phyloP scores from a whole-genome alignment of 768 basidiomycete genomes.

The Lactarius indigo region DNA sequence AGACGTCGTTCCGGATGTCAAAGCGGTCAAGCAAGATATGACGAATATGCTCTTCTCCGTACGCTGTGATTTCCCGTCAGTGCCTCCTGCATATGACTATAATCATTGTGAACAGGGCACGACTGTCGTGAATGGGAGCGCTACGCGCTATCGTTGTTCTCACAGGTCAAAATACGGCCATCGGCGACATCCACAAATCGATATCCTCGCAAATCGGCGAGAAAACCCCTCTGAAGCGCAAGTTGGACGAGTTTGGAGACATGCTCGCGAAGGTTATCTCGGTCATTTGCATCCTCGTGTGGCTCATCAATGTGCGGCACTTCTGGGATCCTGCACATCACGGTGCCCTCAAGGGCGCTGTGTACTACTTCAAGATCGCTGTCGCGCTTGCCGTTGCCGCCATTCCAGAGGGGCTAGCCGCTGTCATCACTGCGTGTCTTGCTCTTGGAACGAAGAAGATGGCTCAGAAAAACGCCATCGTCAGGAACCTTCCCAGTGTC shows the following conservation, averaged over 20 bases:
- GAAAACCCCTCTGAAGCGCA: slow-evolving; percentile 95
- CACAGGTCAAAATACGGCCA: slow-evolving; percentile 85
- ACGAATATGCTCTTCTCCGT: slow-evolving; percentile 94
- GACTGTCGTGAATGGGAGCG: slow-evolving; percentile 91
- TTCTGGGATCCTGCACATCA: slow-evolving; percentile 95
- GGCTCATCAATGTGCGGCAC: slow-evolving; percentile 95
- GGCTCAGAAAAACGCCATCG: slow-evolving; percentile 98
- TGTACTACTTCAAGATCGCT: slow-evolving; percentile 99
- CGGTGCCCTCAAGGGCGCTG: slow-evolving; percentile 85
- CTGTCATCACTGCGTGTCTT: slow-evolving; percentile 95
- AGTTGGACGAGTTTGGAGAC: slow-evolving; percentile 98
- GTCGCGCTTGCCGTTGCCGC: slow-evolving; percentile 98
- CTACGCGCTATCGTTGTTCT: slow-evolving; percentile 82
- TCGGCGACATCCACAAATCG: slow-evolving; percentile 96
- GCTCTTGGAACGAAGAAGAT: slow-evolving; percentile 98
- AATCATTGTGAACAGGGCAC: slow-evolving; percentile 60
- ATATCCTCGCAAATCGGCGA: slow-evolving; percentile 91
- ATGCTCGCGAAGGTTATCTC: slow-evolving; percentile 96
- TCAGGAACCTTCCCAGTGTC: slow-evolving; percentile 92
- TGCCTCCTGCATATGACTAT: neutral
- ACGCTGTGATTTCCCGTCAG: slow-evolving; percentile 28
- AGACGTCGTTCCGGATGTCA: slow-evolving; percentile 61
- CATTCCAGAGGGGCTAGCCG: slow-evolving; percentile 97
- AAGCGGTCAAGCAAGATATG: slow-evolving; percentile 98
- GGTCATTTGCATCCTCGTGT: slow-evolving; percentile 95